Base-by-base conservation (phyloP, 192 early-diverging fungal species). In the Coemansia sp. region DNA sequence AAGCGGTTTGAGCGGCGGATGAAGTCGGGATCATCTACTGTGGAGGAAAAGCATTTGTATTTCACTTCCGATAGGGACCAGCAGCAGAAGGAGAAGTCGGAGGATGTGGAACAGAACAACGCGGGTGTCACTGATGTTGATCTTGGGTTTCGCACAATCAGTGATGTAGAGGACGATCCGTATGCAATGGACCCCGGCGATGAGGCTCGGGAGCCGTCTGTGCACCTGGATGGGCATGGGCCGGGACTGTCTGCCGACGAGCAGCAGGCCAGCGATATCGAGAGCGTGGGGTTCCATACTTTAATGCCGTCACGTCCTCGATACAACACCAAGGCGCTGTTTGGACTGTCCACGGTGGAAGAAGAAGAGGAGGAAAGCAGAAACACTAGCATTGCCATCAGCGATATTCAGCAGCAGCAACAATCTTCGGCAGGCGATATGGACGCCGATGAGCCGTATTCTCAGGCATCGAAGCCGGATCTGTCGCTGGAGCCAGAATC, bases 301-400 rank as follows among this genome's bases (percentile, higher is more conserved):
- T 45, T 79, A 36, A 62, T 79, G 63, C 76, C 76, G 0, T 30
- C 38, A 29, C 66, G 75, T 17, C 70, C 62, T 8, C 65, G 69
- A 45, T 61, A 64, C 45, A 68, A 65, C 41, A 48, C 75, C 2
- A 65, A 61, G 31, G 60, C 62, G 11, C 42, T 72, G 50, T 79
- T 73, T 65, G 64, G 70, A 2, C 41, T 79, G 56, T 79, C 76
- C 1, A 66, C 64, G 2, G 76, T 79, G 6, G 56, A 52, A 6
- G 76, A 79, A 36, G 76, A 73, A 22, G 76, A 79, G 1, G 76
- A 79, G 25, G 59, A 61, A 30, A 72, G 70, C 61, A 50, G 63
- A 6, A 65, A 62, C 20, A 25, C 65, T 1, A 72, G 70, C 50
- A 48, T 72, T 37, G 68, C 66, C 29, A 47, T 58, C 11, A 67